Conservation (phyloP, 441 rosid species). For the Melastoma candidum region DNA sequence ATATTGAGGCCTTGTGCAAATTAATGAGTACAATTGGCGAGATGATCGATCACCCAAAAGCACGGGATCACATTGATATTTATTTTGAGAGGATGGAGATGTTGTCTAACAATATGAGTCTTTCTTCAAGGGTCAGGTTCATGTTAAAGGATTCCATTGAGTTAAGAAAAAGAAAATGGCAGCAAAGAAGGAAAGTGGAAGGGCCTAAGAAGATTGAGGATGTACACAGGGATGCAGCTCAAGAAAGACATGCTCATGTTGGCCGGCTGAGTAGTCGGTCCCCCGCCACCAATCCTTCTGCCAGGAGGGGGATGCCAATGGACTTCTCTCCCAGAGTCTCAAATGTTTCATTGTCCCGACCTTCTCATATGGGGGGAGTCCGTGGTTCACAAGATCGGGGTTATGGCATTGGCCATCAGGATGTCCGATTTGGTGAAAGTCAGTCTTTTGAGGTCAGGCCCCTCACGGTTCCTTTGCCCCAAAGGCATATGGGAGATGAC, state of each 20-base stretch:
- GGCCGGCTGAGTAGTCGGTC: slow-evolving; percentile 60
- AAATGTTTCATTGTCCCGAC: slow-evolving; percentile 54
- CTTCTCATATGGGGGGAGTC: slow-evolving; percentile 59
- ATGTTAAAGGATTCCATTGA: slow-evolving; percentile 88
- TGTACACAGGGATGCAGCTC: slow-evolving; percentile 98
- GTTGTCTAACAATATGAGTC: slow-evolving; percentile 59
- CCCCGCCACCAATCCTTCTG: slow-evolving; percentile 42
- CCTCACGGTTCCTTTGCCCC: slow-evolving; percentile 64
- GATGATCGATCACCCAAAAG: slow-evolving; percentile 66
- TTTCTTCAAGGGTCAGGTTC: slow-evolving; percentile 81
- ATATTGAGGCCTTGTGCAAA: slow-evolving; percentile 83
- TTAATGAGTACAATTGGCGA: slow-evolving; percentile 92
- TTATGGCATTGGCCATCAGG: slow-evolving; percentile 39
- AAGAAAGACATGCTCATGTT: slow-evolving; percentile 76
- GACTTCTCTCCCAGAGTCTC: slow-evolving; percentile 80
- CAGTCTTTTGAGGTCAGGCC: slow-evolving; percentile 59
- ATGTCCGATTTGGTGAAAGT: slow-evolving; percentile 72
- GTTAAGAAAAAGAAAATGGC: slow-evolving; percentile 90
- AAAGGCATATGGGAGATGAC: slow-evolving; percentile 61
- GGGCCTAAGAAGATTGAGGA: slow-evolving; percentile 99
- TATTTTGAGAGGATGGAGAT: slow-evolving; percentile 65
- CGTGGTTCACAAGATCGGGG: slow-evolving; percentile 67
- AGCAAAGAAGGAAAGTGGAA: slow-evolving; percentile 94
- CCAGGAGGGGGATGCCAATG: slow-evolving; percentile 38
- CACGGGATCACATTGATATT: slow-evolving; percentile 59